These are phyloP conservation scores for Ophiostoma triangulosporum DNA, from an alignment of 2,329 filamentous ascomycete species.

Conservation along the genomic window DNA sequence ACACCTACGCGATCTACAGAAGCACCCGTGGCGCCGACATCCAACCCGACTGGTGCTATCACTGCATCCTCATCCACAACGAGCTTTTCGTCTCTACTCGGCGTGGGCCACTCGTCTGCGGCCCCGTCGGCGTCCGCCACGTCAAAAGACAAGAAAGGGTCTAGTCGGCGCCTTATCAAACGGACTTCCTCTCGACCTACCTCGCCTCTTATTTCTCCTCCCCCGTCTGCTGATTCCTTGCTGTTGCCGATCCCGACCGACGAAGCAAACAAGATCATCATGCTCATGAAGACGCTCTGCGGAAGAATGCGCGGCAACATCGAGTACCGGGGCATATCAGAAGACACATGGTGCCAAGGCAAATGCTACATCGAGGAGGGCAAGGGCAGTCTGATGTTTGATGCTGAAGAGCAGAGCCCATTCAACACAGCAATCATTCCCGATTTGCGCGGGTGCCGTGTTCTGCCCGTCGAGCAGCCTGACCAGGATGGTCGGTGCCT, in stretches of 20 bases:
- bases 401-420: conserved; percentile 51
- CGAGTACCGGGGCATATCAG: conserved; percentile 52
- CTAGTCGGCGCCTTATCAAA: conserved; percentile 40
- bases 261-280: conserved; percentile 58
- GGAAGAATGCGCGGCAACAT: conserved; percentile 70
- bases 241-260: conserved; percentile 46
- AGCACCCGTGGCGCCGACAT: conserved; percentile 20
- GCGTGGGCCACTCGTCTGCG: neutral
- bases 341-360: conserved; percentile 54
- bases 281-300: conserved; percentile 64
- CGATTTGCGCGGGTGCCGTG: conserved; percentile 61
- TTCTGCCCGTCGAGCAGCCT: conserved; percentile 40
- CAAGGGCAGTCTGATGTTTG: conserved; percentile 59
- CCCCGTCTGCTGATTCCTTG: conserved; percentile 46
- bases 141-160: conserved; percentile 29
- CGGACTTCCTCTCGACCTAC: conserved; percentile 41
- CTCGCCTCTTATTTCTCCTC: conserved; percentile 40
- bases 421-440: conserved; percentile 55
- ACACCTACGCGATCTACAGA: conserved; percentile 22
- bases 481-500: conserved; percentile 35
- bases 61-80: conserved; percentile 10
- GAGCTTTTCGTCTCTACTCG: conserved; percentile 6
- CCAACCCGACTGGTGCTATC: neutral
- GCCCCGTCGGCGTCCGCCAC: neutral
- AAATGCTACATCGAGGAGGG: conserved; percentile 68